These are phyloP conservation scores for Eucalyptus brandiana DNA, from an alignment of 345 rosid species.

Conservation along the genomic window DNA sequence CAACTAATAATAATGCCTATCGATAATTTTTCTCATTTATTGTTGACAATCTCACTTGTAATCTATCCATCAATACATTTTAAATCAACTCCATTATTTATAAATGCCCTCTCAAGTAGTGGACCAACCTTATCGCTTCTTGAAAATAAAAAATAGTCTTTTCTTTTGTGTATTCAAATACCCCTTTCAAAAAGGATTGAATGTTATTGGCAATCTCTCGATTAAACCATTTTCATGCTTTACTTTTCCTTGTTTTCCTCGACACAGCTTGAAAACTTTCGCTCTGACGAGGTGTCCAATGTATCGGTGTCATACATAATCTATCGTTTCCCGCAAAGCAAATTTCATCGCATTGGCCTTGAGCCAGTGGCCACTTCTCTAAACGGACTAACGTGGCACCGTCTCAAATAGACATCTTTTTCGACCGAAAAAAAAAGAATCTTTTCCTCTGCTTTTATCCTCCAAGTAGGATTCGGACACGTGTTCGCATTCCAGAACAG, in stretches of 20 bases:
- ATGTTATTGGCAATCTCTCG: background rate
- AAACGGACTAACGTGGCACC: background rate
- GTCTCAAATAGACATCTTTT: background rate
- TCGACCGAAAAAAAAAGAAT: no score
- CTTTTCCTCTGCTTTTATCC: background rate
- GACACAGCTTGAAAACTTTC: background rate
- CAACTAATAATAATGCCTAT: rapidly evolving
- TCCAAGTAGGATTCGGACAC: background rate
- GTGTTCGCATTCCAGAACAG: background rate
- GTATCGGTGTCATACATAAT: background rate
- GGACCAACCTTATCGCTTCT: background rate
- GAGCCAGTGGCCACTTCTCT: background rate
- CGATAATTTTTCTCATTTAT: background rate
- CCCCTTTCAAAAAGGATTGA: background rate
- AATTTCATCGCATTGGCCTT: background rate
- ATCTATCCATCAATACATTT: background rate
- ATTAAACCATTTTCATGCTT: background rate
- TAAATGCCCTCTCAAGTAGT: background rate
- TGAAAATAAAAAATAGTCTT: background rate
- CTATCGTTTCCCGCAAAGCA: background rate
- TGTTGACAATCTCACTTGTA: background rate
- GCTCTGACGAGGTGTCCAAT: background rate
- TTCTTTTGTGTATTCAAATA: background rate
- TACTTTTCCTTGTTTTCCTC: background rate
- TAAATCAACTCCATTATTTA: background rate